phyloP scores from a whole-genome alignment of 306 rosid species.

The Oemleria cerasiformis region DNA sequence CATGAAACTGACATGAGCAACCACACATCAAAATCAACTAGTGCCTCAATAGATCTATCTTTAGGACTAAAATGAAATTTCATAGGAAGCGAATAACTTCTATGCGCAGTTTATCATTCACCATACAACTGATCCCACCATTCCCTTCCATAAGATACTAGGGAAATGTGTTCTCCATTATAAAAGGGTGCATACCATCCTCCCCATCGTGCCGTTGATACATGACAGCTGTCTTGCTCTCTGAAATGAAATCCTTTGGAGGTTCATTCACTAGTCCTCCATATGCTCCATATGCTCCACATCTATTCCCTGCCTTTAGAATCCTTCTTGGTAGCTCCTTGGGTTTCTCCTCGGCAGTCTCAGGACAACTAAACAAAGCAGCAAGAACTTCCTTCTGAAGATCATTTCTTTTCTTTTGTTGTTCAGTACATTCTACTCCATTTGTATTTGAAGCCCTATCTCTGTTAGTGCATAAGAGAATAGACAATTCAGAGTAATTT shows the following conservation, averaged over 20 bases:
- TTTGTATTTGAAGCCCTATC: slow-evolving; percentile 27
- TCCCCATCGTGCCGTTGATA: slow-evolving; percentile 28
- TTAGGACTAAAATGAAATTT: not conserved
- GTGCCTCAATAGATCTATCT: not conserved
- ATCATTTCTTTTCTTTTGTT: slow-evolving; percentile 36
- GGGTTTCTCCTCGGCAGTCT: slow-evolving; percentile 32
- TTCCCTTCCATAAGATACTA: slow-evolving; percentile 2
- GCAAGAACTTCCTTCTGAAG: slow-evolving; percentile 60
- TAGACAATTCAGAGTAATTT: slow-evolving; percentile 25
- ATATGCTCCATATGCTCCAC: slow-evolving; percentile 29
- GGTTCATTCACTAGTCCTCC: slow-evolving; percentile 55
- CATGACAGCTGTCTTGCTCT: slow-evolving; percentile 26
- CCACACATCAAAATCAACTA: not conserved
- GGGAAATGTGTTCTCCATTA: slow-evolving; percentile 11
- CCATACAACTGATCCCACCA: not conserved
- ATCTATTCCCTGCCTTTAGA: slow-evolving; percentile 31
- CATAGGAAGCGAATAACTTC: not conserved
- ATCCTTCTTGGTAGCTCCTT: slow-evolving; percentile 40
- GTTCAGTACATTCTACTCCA: slow-evolving; percentile 28
- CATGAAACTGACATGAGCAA: not conserved
- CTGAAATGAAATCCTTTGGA: slow-evolving; percentile 38
- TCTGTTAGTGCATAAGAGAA: slow-evolving; percentile 31
- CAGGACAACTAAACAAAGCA: slow-evolving; percentile 47
- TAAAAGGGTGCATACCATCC: slow-evolving; percentile 45
- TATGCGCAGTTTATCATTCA: not conserved